Evolutionary conservation across 257 asterid species (phyloP).

Genomic region (Salvia miltiorrhiza): DNA sequence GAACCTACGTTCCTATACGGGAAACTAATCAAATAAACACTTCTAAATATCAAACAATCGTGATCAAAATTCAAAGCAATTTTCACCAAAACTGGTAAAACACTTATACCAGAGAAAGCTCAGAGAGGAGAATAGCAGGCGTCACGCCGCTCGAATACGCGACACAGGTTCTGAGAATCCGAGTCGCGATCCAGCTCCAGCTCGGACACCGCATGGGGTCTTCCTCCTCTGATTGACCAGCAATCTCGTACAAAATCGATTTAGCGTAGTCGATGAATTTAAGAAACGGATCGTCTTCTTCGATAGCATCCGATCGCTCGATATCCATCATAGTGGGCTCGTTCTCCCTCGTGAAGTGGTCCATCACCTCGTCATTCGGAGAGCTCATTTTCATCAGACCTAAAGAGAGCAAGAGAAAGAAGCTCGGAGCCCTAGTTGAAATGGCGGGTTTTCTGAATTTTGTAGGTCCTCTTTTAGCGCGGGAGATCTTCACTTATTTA

Average conservation of each 20-base stretch:
- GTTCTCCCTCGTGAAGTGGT: conserved; percentile 27
- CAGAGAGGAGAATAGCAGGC: conserved; percentile 91
- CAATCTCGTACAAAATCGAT: conserved; percentile 36
- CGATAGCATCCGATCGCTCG: conserved; percentile 24
- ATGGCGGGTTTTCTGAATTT: conserved; percentile 22
- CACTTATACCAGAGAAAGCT: conserved; percentile 63
- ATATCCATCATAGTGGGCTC: conserved; percentile 51
- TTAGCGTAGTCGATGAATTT: conserved; percentile 60
- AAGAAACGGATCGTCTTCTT: conserved; percentile 51
- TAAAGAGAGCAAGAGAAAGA: conserved; percentile 9
- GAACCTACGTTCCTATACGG: not conserved
- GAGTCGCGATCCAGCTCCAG: conserved; percentile 84
- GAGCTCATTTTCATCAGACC: conserved; percentile 22
- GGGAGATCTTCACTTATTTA: conserved; percentile 3
- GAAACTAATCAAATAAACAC: not conserved
- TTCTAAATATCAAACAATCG: not conserved
- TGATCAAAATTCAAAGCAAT: not conserved
- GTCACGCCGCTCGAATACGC: conserved; percentile 93
- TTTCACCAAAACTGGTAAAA: not conserved
- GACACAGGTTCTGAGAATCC: conserved; percentile 70
- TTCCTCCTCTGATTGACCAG: conserved; percentile 36
- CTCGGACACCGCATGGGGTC: conserved; percentile 45
- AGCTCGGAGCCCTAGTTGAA: conserved; percentile 27
- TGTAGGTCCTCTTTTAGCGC: conserved; percentile 21
- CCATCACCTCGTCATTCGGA: conserved; percentile 29